Conservation (phyloP, 169 alveolate species). For the Theileria orientalis region DNA sequence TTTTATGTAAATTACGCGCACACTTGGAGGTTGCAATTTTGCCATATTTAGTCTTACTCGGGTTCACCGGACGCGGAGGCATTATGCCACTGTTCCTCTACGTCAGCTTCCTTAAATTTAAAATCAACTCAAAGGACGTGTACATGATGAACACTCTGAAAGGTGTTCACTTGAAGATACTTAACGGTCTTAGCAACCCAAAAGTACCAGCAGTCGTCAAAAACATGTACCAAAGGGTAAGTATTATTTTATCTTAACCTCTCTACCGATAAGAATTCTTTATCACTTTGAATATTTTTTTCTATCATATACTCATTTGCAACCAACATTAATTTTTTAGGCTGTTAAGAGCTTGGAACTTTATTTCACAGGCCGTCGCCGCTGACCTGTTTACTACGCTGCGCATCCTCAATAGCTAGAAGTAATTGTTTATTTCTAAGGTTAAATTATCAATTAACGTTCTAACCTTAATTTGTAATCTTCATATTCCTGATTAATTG, state of each 20-base stretch:
- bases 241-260: background rate
- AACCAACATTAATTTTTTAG: background rate
- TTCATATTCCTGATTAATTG: slow-evolving; percentile 29
- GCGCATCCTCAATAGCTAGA: slow-evolving; percentile 51
- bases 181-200: background rate
- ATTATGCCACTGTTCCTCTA: slow-evolving; percentile 35
- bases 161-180: background rate
- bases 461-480: slow-evolving; percentile 15
- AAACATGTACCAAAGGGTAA: slow-evolving; percentile 5
- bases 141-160: background rate
- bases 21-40: slow-evolving; percentile 23
- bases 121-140: slow-evolving; percentile 14
- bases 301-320: background rate
- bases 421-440: slow-evolving; percentile 30
- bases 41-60: slow-evolving; percentile 27
- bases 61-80: background rate
- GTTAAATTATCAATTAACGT: background rate
- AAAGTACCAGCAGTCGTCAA: slow-evolving; percentile 17
- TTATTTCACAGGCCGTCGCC: slow-evolving; percentile 2
- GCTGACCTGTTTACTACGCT: slow-evolving; percentile 13
- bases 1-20: slow-evolving; percentile 19
- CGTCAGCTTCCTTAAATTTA: slow-evolving; percentile 40
- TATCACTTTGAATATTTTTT: background rate
- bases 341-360: slow-evolving; percentile 7
- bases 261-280: background rate